Percentiles rank a stretch among this genome's conserved stretches.
Conservation (phyloP, 345 rosid genomes). For the Bruguiera sexangula region DNA sequence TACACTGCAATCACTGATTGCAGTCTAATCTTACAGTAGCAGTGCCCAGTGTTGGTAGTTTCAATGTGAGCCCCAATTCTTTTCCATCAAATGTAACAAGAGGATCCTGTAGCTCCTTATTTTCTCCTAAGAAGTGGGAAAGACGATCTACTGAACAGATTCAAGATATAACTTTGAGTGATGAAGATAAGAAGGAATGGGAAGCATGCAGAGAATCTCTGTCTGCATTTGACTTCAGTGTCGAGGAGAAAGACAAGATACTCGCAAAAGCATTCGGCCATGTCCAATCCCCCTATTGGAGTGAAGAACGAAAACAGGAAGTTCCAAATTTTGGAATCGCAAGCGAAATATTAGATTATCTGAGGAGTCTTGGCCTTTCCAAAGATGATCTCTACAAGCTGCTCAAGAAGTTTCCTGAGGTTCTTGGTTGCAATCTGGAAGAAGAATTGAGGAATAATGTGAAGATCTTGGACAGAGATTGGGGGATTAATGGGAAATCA, state of each 20-base stretch:
- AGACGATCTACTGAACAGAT: conserved; percentile 38
- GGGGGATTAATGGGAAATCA: conserved; percentile 79
- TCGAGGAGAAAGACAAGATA: conserved; percentile 77
- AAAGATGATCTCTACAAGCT: conserved; percentile 64
- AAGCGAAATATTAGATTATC: conserved; percentile 50
- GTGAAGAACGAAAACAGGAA: conserved; percentile 69
- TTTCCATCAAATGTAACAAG: conserved; percentile 15
- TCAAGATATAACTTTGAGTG: conserved; percentile 29
- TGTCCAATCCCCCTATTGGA: conserved; percentile 82
- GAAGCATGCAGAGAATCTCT: conserved; percentile 73
- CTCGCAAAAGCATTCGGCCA: conserved; percentile 87
- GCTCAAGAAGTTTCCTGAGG: conserved; percentile 88
- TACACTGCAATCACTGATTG: conserved; percentile 18
- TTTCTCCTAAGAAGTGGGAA: conserved; percentile 43
- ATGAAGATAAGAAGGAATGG: conserved; percentile 63
- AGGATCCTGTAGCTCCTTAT: conserved; percentile 17
- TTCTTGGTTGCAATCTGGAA: conserved; percentile 74
- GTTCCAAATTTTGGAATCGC: conserved; percentile 55
- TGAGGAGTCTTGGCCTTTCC: conserved; percentile 56
- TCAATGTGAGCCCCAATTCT: conserved; percentile 25
- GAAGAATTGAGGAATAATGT: conserved; percentile 68
- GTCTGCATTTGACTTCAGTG: conserved; percentile 52
- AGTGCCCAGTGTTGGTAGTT: conserved; percentile 20
- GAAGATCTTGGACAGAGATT: conserved; percentile 58
- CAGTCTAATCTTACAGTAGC: conserved; percentile 45